phyloP scores from a whole-genome alignment of 2,329 filamentous ascomycete genomes.

The Eurotiales sp. region DNA sequence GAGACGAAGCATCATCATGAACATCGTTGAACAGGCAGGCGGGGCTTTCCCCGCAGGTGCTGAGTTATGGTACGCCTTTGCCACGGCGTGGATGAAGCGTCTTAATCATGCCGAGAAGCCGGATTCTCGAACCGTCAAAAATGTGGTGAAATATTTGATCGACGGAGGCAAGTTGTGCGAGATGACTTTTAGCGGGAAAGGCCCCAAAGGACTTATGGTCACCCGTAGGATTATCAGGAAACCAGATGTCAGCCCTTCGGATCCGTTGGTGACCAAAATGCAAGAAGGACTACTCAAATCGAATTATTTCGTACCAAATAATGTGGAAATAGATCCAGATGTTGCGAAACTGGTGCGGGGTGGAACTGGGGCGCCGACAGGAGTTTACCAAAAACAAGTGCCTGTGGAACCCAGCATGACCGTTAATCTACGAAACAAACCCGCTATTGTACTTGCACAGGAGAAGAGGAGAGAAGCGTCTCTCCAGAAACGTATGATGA shows the following conservation, averaged over 20 bases:
- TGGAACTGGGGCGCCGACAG: conserved; percentile 4
- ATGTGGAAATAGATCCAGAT: conserved; percentile 36
- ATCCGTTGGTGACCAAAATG: conserved; percentile 46
- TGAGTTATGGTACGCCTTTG: conserved; percentile 55
- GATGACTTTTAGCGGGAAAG: conserved; percentile 50
- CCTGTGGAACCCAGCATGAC: conserved; percentile 32
- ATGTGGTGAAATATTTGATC: conserved; percentile 49
- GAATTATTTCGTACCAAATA: conserved; percentile 43
- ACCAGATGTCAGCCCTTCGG: conserved; percentile 42
- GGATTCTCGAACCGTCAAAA: conserved; percentile 51
- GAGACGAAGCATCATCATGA: conserved; percentile 50
- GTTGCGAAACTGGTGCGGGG: conserved; percentile 26
- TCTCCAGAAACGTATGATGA: conserved; percentile 24
- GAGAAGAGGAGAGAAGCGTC: conserved; percentile 26
- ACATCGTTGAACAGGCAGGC: conserved; percentile 51
- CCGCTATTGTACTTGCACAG: conserved; percentile 26
- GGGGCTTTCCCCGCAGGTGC: conserved; percentile 55
- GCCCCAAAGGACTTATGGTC: conserved; percentile 45
- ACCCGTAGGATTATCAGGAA: conserved; percentile 50
- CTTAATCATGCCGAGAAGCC: conserved; percentile 44
- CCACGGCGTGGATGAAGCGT: conserved; percentile 48
- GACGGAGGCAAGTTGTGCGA: conserved; percentile 50
- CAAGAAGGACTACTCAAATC: conserved; percentile 50
- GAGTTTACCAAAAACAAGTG: not conserved
- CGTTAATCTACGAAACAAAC: conserved; percentile 36